Conservation (phyloP, 805 yeast species). For the Jamesozyma hellenica region DNA sequence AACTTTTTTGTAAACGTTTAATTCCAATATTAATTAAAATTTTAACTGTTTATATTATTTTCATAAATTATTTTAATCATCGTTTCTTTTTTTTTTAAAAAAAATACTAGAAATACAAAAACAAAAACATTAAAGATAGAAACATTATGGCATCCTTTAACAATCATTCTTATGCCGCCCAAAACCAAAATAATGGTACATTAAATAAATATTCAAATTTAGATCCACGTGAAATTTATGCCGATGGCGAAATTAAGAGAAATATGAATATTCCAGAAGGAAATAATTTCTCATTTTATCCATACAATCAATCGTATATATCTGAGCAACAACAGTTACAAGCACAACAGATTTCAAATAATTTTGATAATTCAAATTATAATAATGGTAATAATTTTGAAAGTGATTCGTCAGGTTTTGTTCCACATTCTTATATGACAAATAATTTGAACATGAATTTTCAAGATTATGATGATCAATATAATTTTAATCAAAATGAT, state of each 20-base stretch:
- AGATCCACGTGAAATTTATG: background rate
- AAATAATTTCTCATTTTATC: background rate
- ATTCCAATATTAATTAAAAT: no score
- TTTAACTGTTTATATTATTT: no score
- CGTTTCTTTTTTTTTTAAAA: no score
- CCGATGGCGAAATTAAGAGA: background rate
- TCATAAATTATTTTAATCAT: no score
- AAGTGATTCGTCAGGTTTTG: background rate
- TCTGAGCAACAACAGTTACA: background rate
- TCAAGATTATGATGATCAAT: background rate
- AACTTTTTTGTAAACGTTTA: no score
- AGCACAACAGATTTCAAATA: background rate
- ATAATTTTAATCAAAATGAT: constrained; percentile 1
- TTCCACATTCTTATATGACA: background rate
- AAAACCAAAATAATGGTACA: background rate
- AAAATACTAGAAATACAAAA: no score
- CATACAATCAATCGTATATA: background rate
- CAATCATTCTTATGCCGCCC: no score
- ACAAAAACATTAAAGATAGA: no score
- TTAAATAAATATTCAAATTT: background rate
- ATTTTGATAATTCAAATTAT: background rate
- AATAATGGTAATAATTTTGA: background rate
- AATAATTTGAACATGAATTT: background rate
- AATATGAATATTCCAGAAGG: background rate
- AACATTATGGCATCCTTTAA: no score